phyloP scores from a whole-genome alignment of 768 basidiomycete genomes.

The Pleurotus citrinopileatus region DNA sequence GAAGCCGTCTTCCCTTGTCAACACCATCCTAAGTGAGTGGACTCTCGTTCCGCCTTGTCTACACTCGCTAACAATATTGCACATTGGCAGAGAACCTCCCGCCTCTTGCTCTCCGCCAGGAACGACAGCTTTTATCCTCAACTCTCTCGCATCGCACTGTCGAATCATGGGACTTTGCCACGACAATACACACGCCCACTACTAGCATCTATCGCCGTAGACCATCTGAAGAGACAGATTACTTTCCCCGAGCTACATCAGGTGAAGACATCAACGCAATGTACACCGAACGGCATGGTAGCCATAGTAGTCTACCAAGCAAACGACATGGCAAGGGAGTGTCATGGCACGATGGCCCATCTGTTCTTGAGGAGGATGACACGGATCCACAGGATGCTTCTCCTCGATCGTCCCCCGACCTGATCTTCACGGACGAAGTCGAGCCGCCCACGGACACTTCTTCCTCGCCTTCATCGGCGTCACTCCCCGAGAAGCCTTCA shows the following conservation, averaged over 20 bases:
- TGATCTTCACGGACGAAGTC: neutral
- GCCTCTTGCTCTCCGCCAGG: constrained; percentile 70
- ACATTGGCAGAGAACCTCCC: constrained; percentile 66
- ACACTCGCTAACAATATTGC: constrained; percentile 5
- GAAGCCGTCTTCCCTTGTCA: constrained; percentile 76
- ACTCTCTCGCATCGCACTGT: constrained; percentile 44
- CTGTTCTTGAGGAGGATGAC: neutral
- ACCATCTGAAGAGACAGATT: constrained; percentile 18
- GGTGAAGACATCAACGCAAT: constrained; percentile 12
- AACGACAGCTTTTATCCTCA: constrained; percentile 45
- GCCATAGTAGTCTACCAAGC: neutral
- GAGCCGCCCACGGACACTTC: neutral
- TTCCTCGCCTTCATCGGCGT: neutral
- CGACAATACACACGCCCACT: constrained; percentile 39
- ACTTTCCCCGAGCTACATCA: constrained; percentile 23
- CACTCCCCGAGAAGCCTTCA: constrained; percentile 1
- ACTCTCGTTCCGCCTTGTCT: neutral
- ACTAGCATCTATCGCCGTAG: constrained; percentile 25
- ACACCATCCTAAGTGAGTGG: constrained; percentile 62
- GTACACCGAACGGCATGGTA: constrained; percentile 22
- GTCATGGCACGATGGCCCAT: neutral
- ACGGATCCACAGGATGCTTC: neutral
- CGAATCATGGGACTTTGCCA: constrained; percentile 81
- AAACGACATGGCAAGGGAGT: neutral
- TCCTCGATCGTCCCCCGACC: neutral